Evolutionary conservation across 2,329 filamentous ascomycete species (phyloP), one percentile per base, ranked within the genome.

Genomic region (Metarhizium guizhouense): DNA sequence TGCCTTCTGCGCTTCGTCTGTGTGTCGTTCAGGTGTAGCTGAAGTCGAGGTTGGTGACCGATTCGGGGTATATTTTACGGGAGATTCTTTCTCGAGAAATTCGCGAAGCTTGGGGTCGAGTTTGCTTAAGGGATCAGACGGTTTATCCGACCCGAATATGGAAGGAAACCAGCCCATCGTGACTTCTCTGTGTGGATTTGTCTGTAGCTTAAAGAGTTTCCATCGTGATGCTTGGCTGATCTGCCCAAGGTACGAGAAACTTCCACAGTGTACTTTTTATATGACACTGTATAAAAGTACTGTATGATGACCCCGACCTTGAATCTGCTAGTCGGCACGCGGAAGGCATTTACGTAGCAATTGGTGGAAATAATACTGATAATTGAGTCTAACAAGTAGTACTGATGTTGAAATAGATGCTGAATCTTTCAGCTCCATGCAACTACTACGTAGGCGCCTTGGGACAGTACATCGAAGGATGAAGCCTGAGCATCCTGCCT

Each of bases 91-190:
- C 67, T 91, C 79, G 66, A 96, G 84, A 70, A 92, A 95, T 61
- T 93, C 87, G 65, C 87, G 87, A 56, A 96, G 81, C 60, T 86
- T 85, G 43, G 90, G 88, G 67, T 96, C 90, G 64, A 96, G 84
- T 63, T 88, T 85, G 63, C 80, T 78, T 61, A 90, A 78, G 29
- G 88, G 85, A 59, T 84, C 78, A 63, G 68, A 68, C 59, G 71
- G 72, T 58, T 68, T 74, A 54, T 72, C 69, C 61, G 76, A 72
- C 63, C 78, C 68, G 59, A 81, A 78, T 57, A 82, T 72, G 57
- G 76, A 77, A 60, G 78, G 75, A 63, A 82, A 71, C 79, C 80
- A 84, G 61, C 81, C 81, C 81, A 84, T 84, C 57, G 61, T 59
- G 58, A 57, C 30, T 25, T 25, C 30, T 53, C 36, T 3, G 47